Percentiles rank a stretch among this genome's conserved stretches.
phyloP scores from a whole-genome alignment of 1,284 basidiomycete genomes.

The Pisolithus thermaeus region DNA sequence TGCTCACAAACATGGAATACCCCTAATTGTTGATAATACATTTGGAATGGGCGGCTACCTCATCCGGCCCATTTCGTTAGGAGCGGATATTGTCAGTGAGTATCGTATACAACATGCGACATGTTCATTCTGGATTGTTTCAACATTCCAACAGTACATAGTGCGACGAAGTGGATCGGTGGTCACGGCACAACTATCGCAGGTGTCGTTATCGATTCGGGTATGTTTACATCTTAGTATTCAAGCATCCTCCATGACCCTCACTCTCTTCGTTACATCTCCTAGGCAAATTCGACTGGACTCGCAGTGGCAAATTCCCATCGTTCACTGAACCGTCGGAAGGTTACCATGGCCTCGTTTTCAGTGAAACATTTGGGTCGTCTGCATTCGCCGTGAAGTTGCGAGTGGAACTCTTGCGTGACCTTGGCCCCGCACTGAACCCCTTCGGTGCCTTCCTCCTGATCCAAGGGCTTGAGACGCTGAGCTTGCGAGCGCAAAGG shows the following conservation, averaged over 20 bases:
- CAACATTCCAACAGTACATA: constrained; percentile 51
- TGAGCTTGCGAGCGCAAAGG: constrained; percentile 72
- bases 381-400: constrained; percentile 72
- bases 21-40: constrained; percentile 86
- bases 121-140: not conserved
- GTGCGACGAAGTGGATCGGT: constrained; percentile 90
- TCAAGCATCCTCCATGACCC: not conserved
- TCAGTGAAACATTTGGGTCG: constrained; percentile 70
- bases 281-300: constrained; percentile 82
- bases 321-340: constrained; percentile 78
- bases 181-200: constrained; percentile 87
- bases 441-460: constrained; percentile 82
- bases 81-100: constrained; percentile 75
- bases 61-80: constrained; percentile 68
- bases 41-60: constrained; percentile 72
- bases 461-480: constrained; percentile 82
- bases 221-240: constrained; percentile 22
- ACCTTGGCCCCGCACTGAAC: constrained; percentile 72
- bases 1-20: constrained; percentile 72
- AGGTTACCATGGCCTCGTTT: constrained; percentile 79
- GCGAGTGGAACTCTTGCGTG: constrained; percentile 71
- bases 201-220: constrained; percentile 78
- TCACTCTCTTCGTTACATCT: not conserved
- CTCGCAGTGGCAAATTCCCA: constrained; percentile 70
- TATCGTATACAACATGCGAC: constrained; percentile 1